These are phyloP conservation scores for Petunia secreta DNA, from an alignment of 257 asterid species.

Conservation along the genomic window DNA sequence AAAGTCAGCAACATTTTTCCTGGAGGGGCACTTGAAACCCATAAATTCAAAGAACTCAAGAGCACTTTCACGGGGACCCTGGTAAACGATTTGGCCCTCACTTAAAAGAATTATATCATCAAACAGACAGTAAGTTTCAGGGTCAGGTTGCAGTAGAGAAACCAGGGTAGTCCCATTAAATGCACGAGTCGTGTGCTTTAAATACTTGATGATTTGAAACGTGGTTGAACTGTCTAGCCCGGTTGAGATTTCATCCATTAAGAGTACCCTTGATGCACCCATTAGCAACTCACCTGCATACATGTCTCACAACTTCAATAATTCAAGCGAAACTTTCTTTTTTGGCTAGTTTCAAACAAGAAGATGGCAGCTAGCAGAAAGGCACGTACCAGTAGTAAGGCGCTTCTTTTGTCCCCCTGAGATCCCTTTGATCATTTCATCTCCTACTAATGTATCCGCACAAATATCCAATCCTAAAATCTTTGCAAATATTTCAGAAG, in stretches of 20 bases:
- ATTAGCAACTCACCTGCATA: constrained; percentile 84
- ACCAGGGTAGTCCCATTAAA: constrained; percentile 71
- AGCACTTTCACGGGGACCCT: constrained; percentile 77
- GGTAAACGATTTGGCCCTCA: constrained; percentile 85
- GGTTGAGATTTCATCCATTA: constrained; percentile 93
- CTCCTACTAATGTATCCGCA: constrained; percentile 92
- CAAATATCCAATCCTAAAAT: constrained; percentile 71
- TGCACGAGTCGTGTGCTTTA: constrained; percentile 66
- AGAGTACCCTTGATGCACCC: constrained; percentile 83
- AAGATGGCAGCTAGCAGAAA: constrained; percentile 20
- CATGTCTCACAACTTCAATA: constrained; percentile 17
- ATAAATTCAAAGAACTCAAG: constrained; percentile 57
- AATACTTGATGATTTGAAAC: constrained; percentile 72
- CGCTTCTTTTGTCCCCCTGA: constrained; percentile 97
- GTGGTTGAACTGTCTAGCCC: constrained; percentile 95
- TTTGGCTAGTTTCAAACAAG: not conserved
- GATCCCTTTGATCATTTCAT: constrained; percentile 91
- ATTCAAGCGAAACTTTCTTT: not conserved
- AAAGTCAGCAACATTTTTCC: constrained; percentile 91
- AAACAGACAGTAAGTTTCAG: constrained; percentile 84
- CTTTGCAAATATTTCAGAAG: constrained; percentile 56
- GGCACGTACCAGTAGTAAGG: constrained; percentile 74
- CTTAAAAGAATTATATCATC: constrained; percentile 81
- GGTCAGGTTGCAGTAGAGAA: constrained; percentile 90
- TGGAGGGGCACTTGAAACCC: constrained; percentile 83